These are phyloP conservation scores for Debaryomyces maramus DNA, from an alignment of 805 yeast species.

Conservation along the genomic window DNA sequence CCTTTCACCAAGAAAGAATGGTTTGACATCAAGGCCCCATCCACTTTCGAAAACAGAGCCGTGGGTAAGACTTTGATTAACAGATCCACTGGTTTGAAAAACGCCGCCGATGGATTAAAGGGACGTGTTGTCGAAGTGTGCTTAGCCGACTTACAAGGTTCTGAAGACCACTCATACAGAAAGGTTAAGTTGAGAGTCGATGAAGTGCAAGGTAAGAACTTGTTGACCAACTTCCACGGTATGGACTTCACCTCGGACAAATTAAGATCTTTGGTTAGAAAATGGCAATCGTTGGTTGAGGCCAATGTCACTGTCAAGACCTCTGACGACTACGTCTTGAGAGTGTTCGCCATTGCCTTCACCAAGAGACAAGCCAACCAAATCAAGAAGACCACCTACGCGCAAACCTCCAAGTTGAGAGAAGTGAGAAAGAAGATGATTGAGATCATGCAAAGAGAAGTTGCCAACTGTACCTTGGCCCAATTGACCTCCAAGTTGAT, in stretches of 20 bases:
- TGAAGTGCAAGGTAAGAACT: conserved; percentile 98
- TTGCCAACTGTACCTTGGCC: conserved; percentile 89
- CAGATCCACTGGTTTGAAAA: conserved; percentile 97
- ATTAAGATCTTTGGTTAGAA: conserved; percentile 95
- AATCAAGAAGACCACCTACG: conserved; percentile 96
- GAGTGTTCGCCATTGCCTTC: conserved; percentile 97
- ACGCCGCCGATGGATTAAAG: conserved; percentile 96
- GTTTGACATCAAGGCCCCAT: conserved; percentile 98
- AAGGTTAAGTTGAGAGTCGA: conserved; percentile 97
- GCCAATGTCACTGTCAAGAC: conserved; percentile 98
- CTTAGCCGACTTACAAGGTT: conserved; percentile 96
- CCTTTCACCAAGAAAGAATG: conserved; percentile 99
- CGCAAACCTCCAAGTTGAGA: conserved; percentile 96
- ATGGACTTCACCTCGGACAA: conserved; percentile 97
- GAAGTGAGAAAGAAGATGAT: conserved; percentile 95
- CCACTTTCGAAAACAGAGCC: conserved; percentile 97
- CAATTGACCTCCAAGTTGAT: conserved; percentile 96
- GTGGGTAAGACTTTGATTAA: conserved; percentile 98
- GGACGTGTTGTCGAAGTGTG: conserved; percentile 97
- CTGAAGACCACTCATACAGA: conserved; percentile 98
- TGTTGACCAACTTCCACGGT: conserved; percentile 99
- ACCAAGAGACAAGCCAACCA: conserved; percentile 97
- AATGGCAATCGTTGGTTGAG: conserved; percentile 98
- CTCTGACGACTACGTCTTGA: conserved; percentile 93
- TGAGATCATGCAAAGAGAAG: conserved; percentile 96